These are phyloP conservation scores for Coelastrella sp. DNA, from an alignment of 139 green algal species.

Conservation along the genomic window DNA sequence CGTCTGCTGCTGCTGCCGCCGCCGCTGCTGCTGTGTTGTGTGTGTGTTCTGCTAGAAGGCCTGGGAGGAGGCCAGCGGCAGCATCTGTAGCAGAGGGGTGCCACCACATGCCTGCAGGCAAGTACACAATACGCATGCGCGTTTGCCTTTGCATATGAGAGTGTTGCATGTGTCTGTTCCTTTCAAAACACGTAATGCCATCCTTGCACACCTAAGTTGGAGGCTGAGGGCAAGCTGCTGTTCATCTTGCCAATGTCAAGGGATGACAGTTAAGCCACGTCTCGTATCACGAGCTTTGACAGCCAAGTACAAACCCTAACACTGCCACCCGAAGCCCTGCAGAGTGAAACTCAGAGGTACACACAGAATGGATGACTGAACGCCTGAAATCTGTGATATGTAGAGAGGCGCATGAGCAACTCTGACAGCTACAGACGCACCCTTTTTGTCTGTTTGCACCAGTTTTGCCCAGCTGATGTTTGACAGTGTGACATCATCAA, in stretches of 20 bases:
- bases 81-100: slow-evolving; percentile 41
- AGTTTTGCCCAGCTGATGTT: slow-evolving; percentile 80
- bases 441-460: slow-evolving; percentile 69
- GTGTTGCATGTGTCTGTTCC: neutral
- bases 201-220: too few relatives aligned
- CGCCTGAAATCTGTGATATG: too few relatives aligned
- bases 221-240: too few relatives aligned
- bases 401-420: neutral
- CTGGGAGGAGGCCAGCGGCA: slow-evolving; percentile 25
- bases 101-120: slow-evolving; percentile 44
- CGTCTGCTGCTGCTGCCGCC: slow-evolving; percentile 23
- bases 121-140: neutral
- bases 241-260: too few relatives aligned
- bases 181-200: neutral
- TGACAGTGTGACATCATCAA: slow-evolving; percentile 70
- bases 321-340: too few relatives aligned
- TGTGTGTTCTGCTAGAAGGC: slow-evolving; percentile 48
- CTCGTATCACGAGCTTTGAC: neutral
- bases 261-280: too few relatives aligned
- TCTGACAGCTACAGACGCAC: slow-evolving; percentile 47
- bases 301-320: neutral
- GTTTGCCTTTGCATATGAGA: neutral
- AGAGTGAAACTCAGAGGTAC: too few relatives aligned
- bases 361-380: too few relatives aligned
- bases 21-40: slow-evolving; percentile 29